phyloP scores from a whole-genome alignment of 169 alveolate species.

The Plasmodium falciparum region DNA sequence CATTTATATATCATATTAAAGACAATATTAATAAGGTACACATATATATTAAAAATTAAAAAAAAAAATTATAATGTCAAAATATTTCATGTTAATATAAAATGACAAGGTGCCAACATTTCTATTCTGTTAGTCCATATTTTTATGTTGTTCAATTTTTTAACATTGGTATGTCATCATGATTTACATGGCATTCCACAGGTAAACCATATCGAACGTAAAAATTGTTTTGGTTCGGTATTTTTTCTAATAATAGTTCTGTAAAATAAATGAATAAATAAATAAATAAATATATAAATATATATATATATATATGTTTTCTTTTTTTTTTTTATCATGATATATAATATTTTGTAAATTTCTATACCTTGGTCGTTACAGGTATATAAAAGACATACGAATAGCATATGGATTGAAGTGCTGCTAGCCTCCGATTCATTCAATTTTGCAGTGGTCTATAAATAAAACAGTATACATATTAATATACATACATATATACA shows the following conservation, averaged over 20 bases:
- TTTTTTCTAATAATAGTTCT: conserved; percentile 63
- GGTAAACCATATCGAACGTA: conserved; percentile 74
- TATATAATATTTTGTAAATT: no score
- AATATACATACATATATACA: not conserved
- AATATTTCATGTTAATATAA: not conserved
- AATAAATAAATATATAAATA: conserved; percentile 9
- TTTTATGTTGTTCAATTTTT: conserved; percentile 16
- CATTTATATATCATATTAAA: no score
- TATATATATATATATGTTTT: no score
- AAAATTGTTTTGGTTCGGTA: conserved; percentile 48
- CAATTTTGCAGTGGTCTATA: conserved; percentile 44
- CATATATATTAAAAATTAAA: no score
- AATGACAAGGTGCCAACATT: not conserved
- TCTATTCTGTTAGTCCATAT: not conserved
- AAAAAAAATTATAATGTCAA: not conserved
- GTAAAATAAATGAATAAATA: conserved; percentile 5
- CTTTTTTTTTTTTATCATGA: no score
- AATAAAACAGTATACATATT: not conserved
- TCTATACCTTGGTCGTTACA: conserved; percentile 70
- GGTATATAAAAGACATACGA: conserved; percentile 65
- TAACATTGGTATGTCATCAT: conserved; percentile 37
- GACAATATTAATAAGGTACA: no score
- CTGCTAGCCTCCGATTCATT: conserved; percentile 51
- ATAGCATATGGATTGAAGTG: conserved; percentile 68
- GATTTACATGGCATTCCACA: conserved; percentile 47